A percentile compares a stretch with the other conserved stretches of the same genome.
phyloP scores from a whole-genome alignment of 352 stramenopile genomes.

The Phytophthora pisi region DNA sequence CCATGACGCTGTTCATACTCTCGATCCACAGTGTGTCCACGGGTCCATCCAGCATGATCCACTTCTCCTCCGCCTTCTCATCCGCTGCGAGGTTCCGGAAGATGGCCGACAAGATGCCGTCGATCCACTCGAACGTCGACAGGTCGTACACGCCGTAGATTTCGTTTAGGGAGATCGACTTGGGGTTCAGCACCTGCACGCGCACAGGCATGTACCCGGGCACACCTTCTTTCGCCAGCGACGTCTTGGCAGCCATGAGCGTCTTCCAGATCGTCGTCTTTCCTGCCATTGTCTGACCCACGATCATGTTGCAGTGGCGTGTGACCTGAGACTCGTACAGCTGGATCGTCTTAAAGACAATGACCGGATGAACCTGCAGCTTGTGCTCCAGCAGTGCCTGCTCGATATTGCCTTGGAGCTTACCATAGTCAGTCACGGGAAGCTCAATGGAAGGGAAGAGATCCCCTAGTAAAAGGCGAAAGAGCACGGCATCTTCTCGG shows the following conservation, averaged over 20 bases:
- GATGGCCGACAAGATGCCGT: constrained; percentile 84
- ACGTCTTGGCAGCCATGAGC: constrained; percentile 73
- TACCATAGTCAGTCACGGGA: constrained; percentile 91
- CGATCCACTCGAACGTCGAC: constrained; percentile 88
- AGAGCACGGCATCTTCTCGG: constrained; percentile 92
- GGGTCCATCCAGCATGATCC: constrained; percentile 89
- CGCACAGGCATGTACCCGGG: constrained; percentile 84
- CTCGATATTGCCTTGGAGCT: constrained; percentile 90
- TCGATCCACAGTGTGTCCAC: constrained; percentile 92
- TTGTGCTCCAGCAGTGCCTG: constrained; percentile 84
- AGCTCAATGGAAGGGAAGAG: constrained; percentile 91
- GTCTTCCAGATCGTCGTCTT: constrained; percentile 91
- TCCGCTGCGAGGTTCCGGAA: constrained; percentile 80
- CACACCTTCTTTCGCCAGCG: constrained; percentile 73
- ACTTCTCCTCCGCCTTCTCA: constrained; percentile 85
- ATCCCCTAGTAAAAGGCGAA: constrained; percentile 89
- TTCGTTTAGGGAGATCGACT: constrained; percentile 90
- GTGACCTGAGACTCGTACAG: constrained; percentile 95
- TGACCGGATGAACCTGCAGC: constrained; percentile 89
- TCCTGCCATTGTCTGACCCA: constrained; percentile 91
- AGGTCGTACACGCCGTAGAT: constrained; percentile 92
- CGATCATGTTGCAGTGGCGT: constrained; percentile 94
- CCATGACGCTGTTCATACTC: constrained; percentile 91
- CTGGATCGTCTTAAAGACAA: constrained; percentile 96
- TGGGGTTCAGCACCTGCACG: constrained; percentile 88